Conservation (phyloP, 2,329 filamentous ascomycete species). For the Colletotrichum horii region DNA sequence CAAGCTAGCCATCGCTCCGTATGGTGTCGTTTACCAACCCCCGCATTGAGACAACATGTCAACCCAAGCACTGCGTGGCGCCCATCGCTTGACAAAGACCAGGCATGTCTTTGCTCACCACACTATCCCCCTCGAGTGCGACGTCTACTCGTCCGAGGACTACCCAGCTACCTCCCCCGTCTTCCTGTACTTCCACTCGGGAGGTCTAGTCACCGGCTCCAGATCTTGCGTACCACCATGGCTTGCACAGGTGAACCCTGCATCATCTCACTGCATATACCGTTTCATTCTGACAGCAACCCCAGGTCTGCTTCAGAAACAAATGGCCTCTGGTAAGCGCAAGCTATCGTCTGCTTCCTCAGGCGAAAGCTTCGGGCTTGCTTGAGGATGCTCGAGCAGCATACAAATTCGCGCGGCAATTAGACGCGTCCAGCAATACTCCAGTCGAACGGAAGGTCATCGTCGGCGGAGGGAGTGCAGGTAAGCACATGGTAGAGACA, state of each 20-base stretch:
- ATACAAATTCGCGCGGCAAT: conserved; percentile 33
- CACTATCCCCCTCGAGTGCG: conserved; percentile 37
- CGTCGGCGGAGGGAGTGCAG: conserved; percentile 37
- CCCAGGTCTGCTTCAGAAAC: conserved; percentile 32
- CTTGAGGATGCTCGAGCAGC: conserved; percentile 35
- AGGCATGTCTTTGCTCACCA: conserved; percentile 35
- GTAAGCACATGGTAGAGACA: conserved; percentile 22
- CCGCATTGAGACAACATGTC: background rate
- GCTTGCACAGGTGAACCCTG: conserved; percentile 36
- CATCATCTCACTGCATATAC: background rate
- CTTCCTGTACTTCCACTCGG: conserved; percentile 42
- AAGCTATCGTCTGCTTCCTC: conserved; percentile 40
- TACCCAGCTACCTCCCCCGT: conserved; percentile 29
- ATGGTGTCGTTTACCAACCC: background rate
- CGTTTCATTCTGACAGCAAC: background rate
- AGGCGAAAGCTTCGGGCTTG: conserved; percentile 30
- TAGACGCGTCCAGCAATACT: conserved; percentile 1
- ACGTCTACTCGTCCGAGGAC: conserved; percentile 33
- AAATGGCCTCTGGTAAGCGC: conserved; percentile 39
- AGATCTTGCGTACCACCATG: conserved; percentile 37
- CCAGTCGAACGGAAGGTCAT: conserved; percentile 29
- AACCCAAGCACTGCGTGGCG: background rate
- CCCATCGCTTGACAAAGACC: conserved; percentile 21
- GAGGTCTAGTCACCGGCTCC: conserved; percentile 36
- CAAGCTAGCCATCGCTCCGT: background rate